Evolutionary conservation across 164 flowering plant genomes (phyloP).

Genomic region (Aristolochia californica): DNA sequence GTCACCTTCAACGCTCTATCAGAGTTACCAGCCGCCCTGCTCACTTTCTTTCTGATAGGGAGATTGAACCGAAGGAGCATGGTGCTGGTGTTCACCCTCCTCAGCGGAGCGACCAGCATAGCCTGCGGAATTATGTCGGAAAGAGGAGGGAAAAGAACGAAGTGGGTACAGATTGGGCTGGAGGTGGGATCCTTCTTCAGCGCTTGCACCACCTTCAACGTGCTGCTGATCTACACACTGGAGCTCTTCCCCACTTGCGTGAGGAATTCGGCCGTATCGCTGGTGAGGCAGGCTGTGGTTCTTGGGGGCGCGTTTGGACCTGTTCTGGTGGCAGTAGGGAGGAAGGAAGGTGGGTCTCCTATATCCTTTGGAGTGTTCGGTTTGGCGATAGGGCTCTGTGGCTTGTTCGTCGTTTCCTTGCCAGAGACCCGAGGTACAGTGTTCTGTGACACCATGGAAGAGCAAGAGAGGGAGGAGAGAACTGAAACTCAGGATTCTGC

Average conservation of each 20-base stretch:
- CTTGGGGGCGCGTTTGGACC: constrained; percentile 57
- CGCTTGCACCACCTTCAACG: constrained; percentile 36
- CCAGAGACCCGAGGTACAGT: constrained; percentile 56
- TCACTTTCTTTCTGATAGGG: constrained; percentile 31
- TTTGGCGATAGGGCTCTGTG: constrained; percentile 29
- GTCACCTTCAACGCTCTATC: constrained; percentile 47
- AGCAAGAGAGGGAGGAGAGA: constrained; percentile 38
- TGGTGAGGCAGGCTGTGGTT: constrained; percentile 58
- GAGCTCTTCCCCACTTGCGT: constrained; percentile 86
- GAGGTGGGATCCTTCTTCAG: constrained; percentile 53
- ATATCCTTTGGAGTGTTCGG: constrained; percentile 50
- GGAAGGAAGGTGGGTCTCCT: constrained; percentile 8
- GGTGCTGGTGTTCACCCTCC: constrained; percentile 19
- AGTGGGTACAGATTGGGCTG: constrained; percentile 24
- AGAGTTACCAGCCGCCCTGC: constrained; percentile 41
- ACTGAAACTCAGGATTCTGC: not conserved
- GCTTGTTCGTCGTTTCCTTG: constrained; percentile 37
- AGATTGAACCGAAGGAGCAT: constrained; percentile 23
- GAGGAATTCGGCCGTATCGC: constrained; percentile 67
- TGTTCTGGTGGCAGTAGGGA: constrained; percentile 35
- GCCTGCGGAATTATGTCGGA: constrained; percentile 13
- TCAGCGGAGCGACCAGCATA: constrained; percentile 40
- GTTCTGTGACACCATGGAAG: constrained; percentile 65
- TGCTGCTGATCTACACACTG: constrained; percentile 37
- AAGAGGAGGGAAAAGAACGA: not conserved